These are phyloP conservation scores for Melocanna baccifera DNA, from an alignment of 176 grass and related monocot genomes.

Conservation along the genomic window DNA sequence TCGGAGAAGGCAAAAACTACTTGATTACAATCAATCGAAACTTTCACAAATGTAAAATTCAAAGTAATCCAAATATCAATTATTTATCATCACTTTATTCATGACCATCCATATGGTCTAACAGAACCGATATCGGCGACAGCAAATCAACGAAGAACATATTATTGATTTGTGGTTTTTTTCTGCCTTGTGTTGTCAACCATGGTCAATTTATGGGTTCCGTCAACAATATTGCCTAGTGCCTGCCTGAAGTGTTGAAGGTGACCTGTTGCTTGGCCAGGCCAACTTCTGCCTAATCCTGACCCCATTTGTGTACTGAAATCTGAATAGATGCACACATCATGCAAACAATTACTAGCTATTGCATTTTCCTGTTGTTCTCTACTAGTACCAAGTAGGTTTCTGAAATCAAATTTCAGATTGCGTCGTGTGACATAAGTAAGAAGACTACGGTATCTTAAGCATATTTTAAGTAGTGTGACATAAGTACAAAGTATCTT, in stretches of 20 bases:
- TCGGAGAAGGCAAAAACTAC: too few relatives aligned
- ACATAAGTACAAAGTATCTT: constrained; percentile 18
- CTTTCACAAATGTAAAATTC: too few relatives aligned
- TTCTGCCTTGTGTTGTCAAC: constrained; percentile 33
- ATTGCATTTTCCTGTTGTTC: not conserved
- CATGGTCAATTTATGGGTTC: constrained; percentile 30
- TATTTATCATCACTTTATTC: too few relatives aligned
- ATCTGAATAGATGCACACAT: constrained; percentile 11
- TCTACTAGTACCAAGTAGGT: not conserved
- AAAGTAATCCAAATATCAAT: too few relatives aligned
- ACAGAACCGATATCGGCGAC: not conserved
- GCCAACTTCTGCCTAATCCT: constrained; percentile 49
- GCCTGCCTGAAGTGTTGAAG: constrained; percentile 6
- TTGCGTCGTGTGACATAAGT: not conserved
- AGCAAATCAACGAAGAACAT: constrained; percentile 9
- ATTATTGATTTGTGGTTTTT: not conserved
- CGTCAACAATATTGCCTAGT: constrained; percentile 32
- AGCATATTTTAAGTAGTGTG: constrained; percentile 27
- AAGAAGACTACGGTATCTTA: constrained; percentile 12
- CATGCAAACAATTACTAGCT: not conserved
- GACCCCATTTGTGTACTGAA: constrained; percentile 23
- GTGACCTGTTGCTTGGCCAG: constrained; percentile 39
- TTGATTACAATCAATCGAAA: too few relatives aligned
- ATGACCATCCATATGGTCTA: too few relatives aligned
- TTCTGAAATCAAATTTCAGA: not conserved